Conservation (phyloP, 305 asterid species). For the Stenogyne calaminthoides region DNA sequence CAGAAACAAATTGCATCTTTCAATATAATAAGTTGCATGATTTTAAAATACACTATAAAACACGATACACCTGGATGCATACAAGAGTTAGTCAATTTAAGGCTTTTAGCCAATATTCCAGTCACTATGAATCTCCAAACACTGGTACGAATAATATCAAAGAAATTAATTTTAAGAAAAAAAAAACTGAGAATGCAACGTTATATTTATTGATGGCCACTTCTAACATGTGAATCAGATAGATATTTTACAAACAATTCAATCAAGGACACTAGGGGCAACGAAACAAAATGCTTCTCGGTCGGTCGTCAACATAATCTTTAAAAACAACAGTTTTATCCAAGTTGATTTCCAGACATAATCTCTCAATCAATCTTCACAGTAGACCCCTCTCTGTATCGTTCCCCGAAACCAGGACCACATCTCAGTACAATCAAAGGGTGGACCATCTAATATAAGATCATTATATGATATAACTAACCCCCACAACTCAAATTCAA, state of each 20-base stretch:
- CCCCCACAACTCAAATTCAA: not conserved
- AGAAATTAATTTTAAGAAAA: no score
- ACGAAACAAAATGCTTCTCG: no score
- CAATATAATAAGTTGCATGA: no score
- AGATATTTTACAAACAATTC: not conserved
- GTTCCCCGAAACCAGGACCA: constrained; percentile 22
- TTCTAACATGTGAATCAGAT: not conserved
- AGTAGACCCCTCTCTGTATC: not conserved
- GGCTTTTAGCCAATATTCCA: no score
- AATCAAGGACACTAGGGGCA: no score
- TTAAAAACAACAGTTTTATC: not conserved
- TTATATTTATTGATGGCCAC: not conserved
- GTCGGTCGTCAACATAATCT: not conserved
- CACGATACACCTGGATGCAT: no score
- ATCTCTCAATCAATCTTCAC: not conserved
- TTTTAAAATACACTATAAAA: no score
- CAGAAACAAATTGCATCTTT: no score
- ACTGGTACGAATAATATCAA: no score
- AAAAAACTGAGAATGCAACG: no score
- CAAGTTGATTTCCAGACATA: not conserved
- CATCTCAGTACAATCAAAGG: not conserved
- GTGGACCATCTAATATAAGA: constrained; percentile 2
- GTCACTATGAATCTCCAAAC: no score
- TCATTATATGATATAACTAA: not conserved
- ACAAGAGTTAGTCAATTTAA: no score